Base-by-base conservation (phyloP, 345 rosid species). In the Hevea brasiliensis region DNA sequence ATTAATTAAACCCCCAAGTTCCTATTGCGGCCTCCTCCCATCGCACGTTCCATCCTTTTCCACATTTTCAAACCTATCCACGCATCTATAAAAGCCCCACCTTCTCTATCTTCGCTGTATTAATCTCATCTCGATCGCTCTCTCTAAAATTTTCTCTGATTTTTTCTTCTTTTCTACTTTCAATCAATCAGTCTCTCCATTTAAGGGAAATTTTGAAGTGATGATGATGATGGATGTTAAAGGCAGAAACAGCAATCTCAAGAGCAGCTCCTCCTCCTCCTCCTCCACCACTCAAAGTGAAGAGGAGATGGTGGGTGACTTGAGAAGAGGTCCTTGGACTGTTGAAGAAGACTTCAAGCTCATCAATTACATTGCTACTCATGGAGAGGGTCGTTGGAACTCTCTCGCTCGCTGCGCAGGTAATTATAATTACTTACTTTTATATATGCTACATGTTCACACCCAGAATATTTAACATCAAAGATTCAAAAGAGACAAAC, bases 311-410 rank as follows among this genome's bases (percentile, higher is more conserved):
- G 47, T 70, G 68, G 90, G 69, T 23, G 79, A 83, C 56, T 83
- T 94, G 59, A 80, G 89, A 77, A 91, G 91, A 86, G 98, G 98
- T 68, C 96, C 97, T 7, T 94, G 98, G 98, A 94, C 94, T 1
- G 80, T 65, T 44, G 94, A 94, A 75, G 98, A 94, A 79, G 98
- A 94, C 77, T 65, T 88, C 18, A 57, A 87, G 73, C 94, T 94
- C 42, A 79, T 73, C 61, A 83, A 88, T 75, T 87, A 87, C 79
- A 89, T 94, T 54, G 76, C 84, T 79, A 59, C 84, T 62, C 87
- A 94, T 15, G 97, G 98, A 0, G 97, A 94, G 81, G 94, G 96
- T 60, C 96, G 91, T 64, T 94, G 98, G 98, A 92, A 92, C 74
- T 78, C 84, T 21, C 88, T 89, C 47, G 98, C 98, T 71, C 87